Evolutionary conservation across 176 grass and related monocot species (phyloP).

Genomic region (Puccinellia tenuiflora): DNA sequence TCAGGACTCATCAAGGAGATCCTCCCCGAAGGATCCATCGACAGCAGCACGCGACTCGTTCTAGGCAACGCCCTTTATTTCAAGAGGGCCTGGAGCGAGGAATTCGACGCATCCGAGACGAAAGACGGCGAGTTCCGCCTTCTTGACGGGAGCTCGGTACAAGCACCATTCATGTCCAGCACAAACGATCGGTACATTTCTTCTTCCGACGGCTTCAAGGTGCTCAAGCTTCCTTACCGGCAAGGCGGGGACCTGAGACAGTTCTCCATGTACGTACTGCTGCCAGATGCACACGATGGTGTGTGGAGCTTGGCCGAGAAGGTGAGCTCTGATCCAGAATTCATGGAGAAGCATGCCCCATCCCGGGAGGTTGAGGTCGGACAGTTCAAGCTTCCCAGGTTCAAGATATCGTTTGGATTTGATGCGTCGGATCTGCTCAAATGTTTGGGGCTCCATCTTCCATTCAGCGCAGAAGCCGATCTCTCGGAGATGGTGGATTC

Average conservation of each 20-base stretch:
- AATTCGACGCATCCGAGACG: constrained; percentile 45
- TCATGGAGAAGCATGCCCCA: constrained; percentile 44
- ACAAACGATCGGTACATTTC: constrained; percentile 33
- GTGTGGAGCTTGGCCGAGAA: background rate
- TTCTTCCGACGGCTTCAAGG: background rate
- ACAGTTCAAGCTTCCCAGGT: constrained; percentile 40
- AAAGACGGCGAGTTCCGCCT: constrained; percentile 32
- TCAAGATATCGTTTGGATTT: constrained; percentile 33
- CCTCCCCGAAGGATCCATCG: constrained; percentile 19
- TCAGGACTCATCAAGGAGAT: background rate
- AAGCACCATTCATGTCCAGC: constrained; percentile 59
- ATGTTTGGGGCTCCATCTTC: background rate
- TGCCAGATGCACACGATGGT: constrained; percentile 38
- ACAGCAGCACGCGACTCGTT: constrained; percentile 40
- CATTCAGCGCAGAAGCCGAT: background rate
- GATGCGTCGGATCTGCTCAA: constrained; percentile 42
- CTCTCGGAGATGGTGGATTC: background rate
- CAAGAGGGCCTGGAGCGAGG: constrained; percentile 58
- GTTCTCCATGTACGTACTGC: background rate
- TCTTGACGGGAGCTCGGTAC: background rate
- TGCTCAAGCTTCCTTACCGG: background rate
- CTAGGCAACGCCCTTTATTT: constrained; percentile 71
- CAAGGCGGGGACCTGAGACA: background rate
- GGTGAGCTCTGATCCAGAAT: constrained; percentile 38
- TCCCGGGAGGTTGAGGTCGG: constrained; percentile 21